phyloP scores from a whole-genome alignment of 768 basidiomycete species.

The Xerocomellus intermedius region DNA sequence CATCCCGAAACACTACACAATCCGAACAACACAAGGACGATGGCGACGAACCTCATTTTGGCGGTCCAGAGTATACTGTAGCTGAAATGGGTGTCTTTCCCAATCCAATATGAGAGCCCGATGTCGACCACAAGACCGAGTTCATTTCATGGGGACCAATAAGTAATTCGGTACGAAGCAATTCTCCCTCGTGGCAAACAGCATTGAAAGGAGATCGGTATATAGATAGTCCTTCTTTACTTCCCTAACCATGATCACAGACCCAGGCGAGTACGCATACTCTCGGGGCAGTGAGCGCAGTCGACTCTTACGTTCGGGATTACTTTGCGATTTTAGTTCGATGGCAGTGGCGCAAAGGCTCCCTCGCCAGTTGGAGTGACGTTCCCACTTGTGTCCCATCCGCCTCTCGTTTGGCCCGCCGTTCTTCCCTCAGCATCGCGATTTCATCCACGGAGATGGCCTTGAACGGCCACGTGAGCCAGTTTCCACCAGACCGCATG shows the following conservation, averaged over 20 bases:
- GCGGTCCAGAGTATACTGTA: too few relatives aligned
- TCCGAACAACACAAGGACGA: neutral
- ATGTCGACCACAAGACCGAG: neutral
- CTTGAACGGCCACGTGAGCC: constrained; percentile 65
- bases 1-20: neutral
- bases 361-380: neutral
- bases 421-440: constrained; percentile 45
- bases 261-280: too few relatives aligned
- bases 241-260: too few relatives aligned
- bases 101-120: neutral
- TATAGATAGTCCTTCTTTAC: too few relatives aligned
- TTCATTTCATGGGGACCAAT: too few relatives aligned
- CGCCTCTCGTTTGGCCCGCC: constrained; percentile 23
- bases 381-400: neutral
- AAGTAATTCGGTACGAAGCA: too few relatives aligned
- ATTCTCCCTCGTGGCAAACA: too few relatives aligned
- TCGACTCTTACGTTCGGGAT: too few relatives aligned
- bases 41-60: neutral
- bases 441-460: constrained; percentile 51
- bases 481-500: constrained; percentile 59
- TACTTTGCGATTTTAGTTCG: neutral
- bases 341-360: neutral
- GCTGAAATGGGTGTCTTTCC: neutral
- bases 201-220: too few relatives aligned
- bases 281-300: too few relatives aligned